Conservation (phyloP, 2,329 filamentous ascomycete genomes). For the Penicillium sp. region DNA sequence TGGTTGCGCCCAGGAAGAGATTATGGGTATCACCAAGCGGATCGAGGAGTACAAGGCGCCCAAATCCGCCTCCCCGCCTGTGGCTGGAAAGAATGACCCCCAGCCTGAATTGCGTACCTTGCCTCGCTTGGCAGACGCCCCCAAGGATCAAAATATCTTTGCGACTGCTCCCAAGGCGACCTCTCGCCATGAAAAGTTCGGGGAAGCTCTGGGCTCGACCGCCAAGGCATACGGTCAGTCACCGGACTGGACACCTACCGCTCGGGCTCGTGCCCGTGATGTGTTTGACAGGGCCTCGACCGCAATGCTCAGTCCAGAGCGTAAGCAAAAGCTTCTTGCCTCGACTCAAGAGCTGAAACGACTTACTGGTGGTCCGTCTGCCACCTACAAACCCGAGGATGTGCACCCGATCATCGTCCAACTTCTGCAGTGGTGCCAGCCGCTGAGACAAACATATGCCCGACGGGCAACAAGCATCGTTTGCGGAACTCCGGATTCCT, state of each 20-base stretch:
- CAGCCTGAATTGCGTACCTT: slow-evolving; percentile 40
- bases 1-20: slow-evolving; percentile 60
- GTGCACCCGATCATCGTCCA: slow-evolving; percentile 45
- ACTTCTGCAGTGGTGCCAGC: slow-evolving; percentile 51
- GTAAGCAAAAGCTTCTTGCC: slow-evolving; percentile 33
- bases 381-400: slow-evolving; percentile 44
- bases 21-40: slow-evolving; percentile 61
- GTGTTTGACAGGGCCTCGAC: slow-evolving; percentile 36
- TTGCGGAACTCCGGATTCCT: slow-evolving; percentile 67
- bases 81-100: slow-evolving; percentile 41
- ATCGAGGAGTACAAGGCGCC: slow-evolving; percentile 58
- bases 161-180: slow-evolving; percentile 34
- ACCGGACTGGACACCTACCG: slow-evolving; percentile 40
- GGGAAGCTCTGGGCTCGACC: slow-evolving; percentile 39
- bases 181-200: slow-evolving; percentile 33
- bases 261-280: slow-evolving; percentile 34
- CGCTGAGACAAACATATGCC: slow-evolving; percentile 65
- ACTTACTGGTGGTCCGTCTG: slow-evolving; percentile 25
- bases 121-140: slow-evolving; percentile 45
- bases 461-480: slow-evolving; percentile 61
- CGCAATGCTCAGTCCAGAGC: slow-evolving; percentile 35
- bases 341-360: slow-evolving; percentile 35
- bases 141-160: slow-evolving; percentile 46
- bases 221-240: slow-evolving; percentile 44
- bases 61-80: slow-evolving; percentile 22